These are phyloP conservation scores for Hygrophoropsis aurantiaca DNA, from an alignment of 768 basidiomycete genomes.

Conservation along the genomic window DNA sequence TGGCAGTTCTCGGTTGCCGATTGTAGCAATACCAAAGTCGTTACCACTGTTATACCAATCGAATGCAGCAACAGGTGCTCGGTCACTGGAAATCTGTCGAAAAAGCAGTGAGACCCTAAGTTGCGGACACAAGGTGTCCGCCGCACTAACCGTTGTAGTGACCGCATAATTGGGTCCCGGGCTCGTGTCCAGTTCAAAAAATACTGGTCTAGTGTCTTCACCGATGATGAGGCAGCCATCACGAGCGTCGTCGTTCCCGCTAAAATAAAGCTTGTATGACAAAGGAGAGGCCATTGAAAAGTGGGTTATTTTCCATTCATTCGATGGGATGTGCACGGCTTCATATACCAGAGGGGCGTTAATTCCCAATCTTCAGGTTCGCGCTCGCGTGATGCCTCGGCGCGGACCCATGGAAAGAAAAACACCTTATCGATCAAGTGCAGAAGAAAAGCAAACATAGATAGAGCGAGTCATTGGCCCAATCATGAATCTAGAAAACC, in stretches of 20 bases:
- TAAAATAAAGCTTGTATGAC: slow-evolving; percentile 65
- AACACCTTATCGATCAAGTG: slow-evolving; percentile 46
- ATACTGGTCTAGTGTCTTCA: slow-evolving; percentile 56
- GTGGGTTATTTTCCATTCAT: slow-evolving; percentile 3
- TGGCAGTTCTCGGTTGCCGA: slow-evolving; percentile 53
- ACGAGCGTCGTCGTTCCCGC: slow-evolving; percentile 67
- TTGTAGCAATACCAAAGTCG: slow-evolving; percentile 44
- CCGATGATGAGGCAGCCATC: slow-evolving; percentile 66
- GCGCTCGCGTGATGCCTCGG: slow-evolving; percentile 52
- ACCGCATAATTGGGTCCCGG: slow-evolving; percentile 15
- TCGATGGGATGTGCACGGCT: slow-evolving; percentile 12
- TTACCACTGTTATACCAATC: slow-evolving; percentile 39
- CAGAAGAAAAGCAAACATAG: slow-evolving; percentile 30
- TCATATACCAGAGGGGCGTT: slow-evolving; percentile 27
- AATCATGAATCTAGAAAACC: slow-evolving; percentile 13
- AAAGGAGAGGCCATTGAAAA: slow-evolving; percentile 32
- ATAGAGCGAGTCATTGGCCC: slow-evolving; percentile 12
- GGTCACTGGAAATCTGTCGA: slow-evolving; percentile 38
- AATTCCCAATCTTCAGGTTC: slow-evolving; percentile 31
- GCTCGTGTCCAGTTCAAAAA: slow-evolving; percentile 67
- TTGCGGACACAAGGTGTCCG: slow-evolving; percentile 35
- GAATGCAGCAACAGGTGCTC: slow-evolving; percentile 52
- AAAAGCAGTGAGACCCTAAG: slow-evolving; percentile 29
- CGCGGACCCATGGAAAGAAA: slow-evolving; percentile 48
- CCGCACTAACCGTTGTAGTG: slow-evolving; percentile 34